These are phyloP conservation scores for Phytopythium chamaehyphon DNA, from an alignment of 352 stramenopile genomes.

Conservation along the genomic window DNA sequence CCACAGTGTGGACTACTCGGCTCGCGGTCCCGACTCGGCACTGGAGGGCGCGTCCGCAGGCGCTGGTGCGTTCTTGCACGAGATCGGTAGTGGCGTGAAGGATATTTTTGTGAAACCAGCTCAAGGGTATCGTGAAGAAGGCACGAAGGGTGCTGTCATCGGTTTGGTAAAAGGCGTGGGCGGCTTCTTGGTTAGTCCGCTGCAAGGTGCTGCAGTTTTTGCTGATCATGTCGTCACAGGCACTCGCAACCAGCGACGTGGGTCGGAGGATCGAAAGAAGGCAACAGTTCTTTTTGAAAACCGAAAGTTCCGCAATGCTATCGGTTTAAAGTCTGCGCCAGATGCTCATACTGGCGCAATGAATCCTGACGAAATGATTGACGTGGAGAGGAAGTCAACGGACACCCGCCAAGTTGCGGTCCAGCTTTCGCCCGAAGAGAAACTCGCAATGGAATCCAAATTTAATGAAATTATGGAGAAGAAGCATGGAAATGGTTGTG, in stretches of 20 bases:
- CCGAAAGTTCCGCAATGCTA: constrained; percentile 17
- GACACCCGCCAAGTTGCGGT: constrained; percentile 21
- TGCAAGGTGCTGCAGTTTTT: constrained; percentile 44
- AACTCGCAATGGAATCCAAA: constrained; percentile 14
- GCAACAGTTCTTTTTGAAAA: constrained; percentile 29
- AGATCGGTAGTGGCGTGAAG: constrained; percentile 42
- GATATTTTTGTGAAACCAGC: constrained; percentile 43
- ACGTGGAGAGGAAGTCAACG: constrained; percentile 13
- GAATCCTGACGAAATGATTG: constrained; percentile 16
- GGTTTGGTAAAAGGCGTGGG: constrained; percentile 38
- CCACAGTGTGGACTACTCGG: constrained; percentile 50
- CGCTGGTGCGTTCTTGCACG: constrained; percentile 42
- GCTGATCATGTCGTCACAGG: constrained; percentile 44
- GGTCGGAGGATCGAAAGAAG: constrained; percentile 26
- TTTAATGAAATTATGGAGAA: constrained; percentile 24
- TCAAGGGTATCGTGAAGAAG: constrained; percentile 41
- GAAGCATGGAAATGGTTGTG: constrained; percentile 13
- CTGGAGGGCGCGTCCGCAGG: constrained; percentile 34
- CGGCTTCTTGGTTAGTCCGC: constrained; percentile 33
- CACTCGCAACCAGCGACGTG: constrained; percentile 27
- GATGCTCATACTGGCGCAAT: constrained; percentile 14
- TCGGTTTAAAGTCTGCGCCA: constrained; percentile 12
- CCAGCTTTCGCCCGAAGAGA: constrained; percentile 17
- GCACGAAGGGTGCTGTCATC: constrained; percentile 41
- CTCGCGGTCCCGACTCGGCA: constrained; percentile 37